Percentiles rank a stretch among this genome's conserved stretches.
These are phyloP conservation scores for Chamaecrista fasciculata DNA, from an alignment of 306 rosid species.

Conservation along the genomic window DNA sequence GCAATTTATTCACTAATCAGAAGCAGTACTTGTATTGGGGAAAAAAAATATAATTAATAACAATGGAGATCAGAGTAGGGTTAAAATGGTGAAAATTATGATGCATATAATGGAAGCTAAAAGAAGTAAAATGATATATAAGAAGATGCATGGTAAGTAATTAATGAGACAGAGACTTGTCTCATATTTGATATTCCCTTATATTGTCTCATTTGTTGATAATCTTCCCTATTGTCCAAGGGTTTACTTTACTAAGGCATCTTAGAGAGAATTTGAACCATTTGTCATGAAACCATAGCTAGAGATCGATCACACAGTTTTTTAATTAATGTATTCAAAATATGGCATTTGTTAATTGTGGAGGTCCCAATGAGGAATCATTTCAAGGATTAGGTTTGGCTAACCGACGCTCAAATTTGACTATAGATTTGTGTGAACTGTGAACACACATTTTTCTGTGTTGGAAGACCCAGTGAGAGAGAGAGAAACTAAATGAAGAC, in stretches of 20 bases:
- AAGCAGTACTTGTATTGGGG: not conserved
- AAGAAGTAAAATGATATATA: slow-evolving; percentile 15
- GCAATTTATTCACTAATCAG: not conserved
- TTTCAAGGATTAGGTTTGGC: slow-evolving; percentile 52
- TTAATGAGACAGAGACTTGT: slow-evolving; percentile 17
- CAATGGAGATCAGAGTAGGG: slow-evolving; percentile 1
- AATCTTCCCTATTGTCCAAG: slow-evolving; percentile 41
- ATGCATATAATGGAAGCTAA: not conserved
- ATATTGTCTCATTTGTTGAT: slow-evolving; percentile 40
- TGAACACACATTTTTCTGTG: slow-evolving; percentile 33
- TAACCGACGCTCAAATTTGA: slow-evolving; percentile 49
- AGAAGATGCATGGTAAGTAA: slow-evolving; percentile 31
- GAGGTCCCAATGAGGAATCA: slow-evolving; percentile 57
- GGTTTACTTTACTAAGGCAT: slow-evolving; percentile 46
- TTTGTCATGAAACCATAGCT: slow-evolving; percentile 36
- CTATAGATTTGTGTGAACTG: slow-evolving; percentile 43
- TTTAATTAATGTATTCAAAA: not conserved
- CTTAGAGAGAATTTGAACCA: slow-evolving; percentile 46
- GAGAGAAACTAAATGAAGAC: slow-evolving; percentile 59
- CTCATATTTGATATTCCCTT: slow-evolving; percentile 41
- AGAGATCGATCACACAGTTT: slow-evolving; percentile 7
- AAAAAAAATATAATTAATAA: not conserved
- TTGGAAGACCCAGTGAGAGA: slow-evolving; percentile 33
- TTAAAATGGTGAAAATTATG: slow-evolving; percentile 13
- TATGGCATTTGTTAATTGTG: slow-evolving; percentile 32